phyloP scores from a whole-genome alignment of 2,329 filamentous ascomycete species.

The Fusarium poae region DNA sequence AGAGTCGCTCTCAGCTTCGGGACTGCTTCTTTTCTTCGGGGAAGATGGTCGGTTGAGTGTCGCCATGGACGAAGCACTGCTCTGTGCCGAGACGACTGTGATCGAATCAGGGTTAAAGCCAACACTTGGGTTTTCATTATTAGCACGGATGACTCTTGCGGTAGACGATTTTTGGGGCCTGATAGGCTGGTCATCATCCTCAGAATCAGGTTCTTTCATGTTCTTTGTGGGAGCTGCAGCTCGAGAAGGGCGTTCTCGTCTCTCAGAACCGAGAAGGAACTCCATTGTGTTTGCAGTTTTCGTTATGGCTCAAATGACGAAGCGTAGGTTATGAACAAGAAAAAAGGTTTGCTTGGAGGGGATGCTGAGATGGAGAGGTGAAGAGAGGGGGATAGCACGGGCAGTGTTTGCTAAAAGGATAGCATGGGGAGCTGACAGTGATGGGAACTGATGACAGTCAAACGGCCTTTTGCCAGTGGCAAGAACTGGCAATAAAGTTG shows the following conservation, averaged over 20 bases:
- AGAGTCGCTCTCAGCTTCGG: slow-evolving; percentile 1
- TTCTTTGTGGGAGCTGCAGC: slow-evolving; percentile 18
- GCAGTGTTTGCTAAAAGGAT: neutral
- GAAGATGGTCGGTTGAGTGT: neutral
- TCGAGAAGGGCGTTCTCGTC: slow-evolving; percentile 22
- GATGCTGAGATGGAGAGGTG: neutral
- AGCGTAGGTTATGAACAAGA: neutral
- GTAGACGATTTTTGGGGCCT: neutral
- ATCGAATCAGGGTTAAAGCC: neutral
- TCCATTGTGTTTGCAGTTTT: neutral
- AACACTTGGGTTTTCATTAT: neutral
- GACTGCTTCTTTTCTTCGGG: slow-evolving; percentile 9
- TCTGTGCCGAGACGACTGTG: neutral
- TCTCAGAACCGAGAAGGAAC: neutral
- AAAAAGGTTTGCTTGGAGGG: neutral
- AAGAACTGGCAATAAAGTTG: neutral
- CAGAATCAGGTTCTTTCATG: slow-evolving; percentile 13
- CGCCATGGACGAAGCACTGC: neutral
- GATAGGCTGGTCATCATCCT: neutral
- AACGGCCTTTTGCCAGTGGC: slow-evolving; percentile 11
- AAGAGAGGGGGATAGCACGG: neutral
- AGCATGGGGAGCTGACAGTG: slow-evolving; percentile 3
- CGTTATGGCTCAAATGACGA: neutral
- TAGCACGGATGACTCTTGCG: no score
- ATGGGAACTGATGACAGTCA: neutral